Conservation (phyloP, 2,329 filamentous ascomycete species). For the Pezicula neosporulosa region DNA sequence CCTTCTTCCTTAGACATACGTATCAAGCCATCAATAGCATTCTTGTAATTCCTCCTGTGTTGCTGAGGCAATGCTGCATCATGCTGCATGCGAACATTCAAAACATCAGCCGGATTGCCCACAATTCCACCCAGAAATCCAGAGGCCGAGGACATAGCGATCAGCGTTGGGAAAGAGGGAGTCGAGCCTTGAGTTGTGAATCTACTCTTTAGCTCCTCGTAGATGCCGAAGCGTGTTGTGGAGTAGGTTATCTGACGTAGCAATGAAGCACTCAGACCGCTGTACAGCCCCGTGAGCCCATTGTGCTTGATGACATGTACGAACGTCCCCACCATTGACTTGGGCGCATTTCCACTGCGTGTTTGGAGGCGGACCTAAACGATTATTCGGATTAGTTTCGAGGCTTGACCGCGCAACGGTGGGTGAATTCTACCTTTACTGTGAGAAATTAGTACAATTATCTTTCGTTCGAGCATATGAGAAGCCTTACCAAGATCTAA, state of each 20-base stretch:
- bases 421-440: constrained; percentile 22
- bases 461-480: constrained; percentile 6
- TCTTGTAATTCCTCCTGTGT: constrained; percentile 80
- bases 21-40: constrained; percentile 81
- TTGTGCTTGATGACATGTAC: constrained; percentile 73
- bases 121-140: constrained; percentile 86
- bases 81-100: constrained; percentile 99
- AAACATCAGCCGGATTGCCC: constrained; percentile 91
- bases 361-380: constrained; percentile 81
- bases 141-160: constrained; percentile 77
- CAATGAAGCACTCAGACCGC: constrained; percentile 86
- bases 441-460: constrained; percentile 10
- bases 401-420: constrained; percentile 1
- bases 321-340: constrained; percentile 83
- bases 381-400: constrained; percentile 3
- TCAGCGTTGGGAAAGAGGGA: constrained; percentile 71
- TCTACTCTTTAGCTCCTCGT: constrained; percentile 83
- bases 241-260: constrained; percentile 94
- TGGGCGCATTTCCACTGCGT: constrained; percentile 69
- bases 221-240: constrained; percentile 93
- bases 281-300: constrained; percentile 80
- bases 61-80: constrained; percentile 71
- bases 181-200: constrained; percentile 48
- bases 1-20: constrained; percentile 90
- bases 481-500: constrained; percentile 77